Base-by-base conservation (phyloP, 2,329 filamentous ascomycete genomes). In the Monilinia fructicola region DNA sequence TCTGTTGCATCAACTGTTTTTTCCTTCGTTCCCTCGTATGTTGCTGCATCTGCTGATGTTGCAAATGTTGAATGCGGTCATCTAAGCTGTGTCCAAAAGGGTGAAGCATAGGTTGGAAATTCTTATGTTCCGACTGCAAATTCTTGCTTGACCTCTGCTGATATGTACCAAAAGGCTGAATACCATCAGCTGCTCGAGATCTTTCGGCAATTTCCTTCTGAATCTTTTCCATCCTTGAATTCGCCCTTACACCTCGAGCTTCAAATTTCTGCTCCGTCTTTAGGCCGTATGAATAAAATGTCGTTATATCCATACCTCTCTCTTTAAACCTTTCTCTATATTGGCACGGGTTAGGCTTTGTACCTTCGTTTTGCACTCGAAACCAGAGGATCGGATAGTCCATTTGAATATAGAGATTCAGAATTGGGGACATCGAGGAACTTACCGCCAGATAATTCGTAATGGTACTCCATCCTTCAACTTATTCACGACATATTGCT, bases 381-480 rank as follows among this genome's bases (percentile, higher is more conserved):
- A 26, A 31, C 10, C 14, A 38, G 38, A 28, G 12, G 28, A 23
- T 28, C 10, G n/a, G 31, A 21, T 23, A 0, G 21, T 60, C 3
- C 2, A 26, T 10, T 23, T 26, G 14, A 7, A 18, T 55, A 18
- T 55, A 31, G 11, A 28, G 35, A 21, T 23, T 18, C 6, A 38
- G 23, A 50, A 28, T 42, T 5, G 38, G 11, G 4, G 18, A 28
- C 28, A 21, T 7, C 5, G 21, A 54, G 12, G 7, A 46, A 46
- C 58, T 62, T 66, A 64, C 65, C 59, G 65, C 65, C 65, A 66
- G 11, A 66, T 35, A 12, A 54, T 21, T 44, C 11, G 42, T 12
- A 66, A 64, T 23, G 65, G 59, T n/a, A 62, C 38, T 9, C 54
- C 53, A 16, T 48, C 38, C 54, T 67, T 66, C 9, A 62, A 23